Evolutionary conservation across 1,284 basidiomycete species (phyloP), one percentile per base, ranked within the genome.

Genomic region (Amylostereum areolatum): DNA sequence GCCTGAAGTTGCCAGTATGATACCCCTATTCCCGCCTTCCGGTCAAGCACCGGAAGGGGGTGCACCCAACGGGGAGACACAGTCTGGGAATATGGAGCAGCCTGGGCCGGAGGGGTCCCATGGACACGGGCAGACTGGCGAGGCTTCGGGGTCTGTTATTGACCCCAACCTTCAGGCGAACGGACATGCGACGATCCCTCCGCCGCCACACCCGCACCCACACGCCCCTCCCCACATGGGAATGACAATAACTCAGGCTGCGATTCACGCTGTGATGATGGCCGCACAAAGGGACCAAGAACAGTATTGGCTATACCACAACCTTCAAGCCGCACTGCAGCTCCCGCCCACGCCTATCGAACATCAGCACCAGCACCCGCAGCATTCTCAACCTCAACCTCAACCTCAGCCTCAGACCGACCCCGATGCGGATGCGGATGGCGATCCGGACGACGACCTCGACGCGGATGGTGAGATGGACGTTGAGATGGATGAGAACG

Each of bases 131-230:
- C 18, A 18, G 18, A 18, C 18, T 18, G 18, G 18, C 18, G 18
- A 18, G 18, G n/a, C 50, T 35, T 53, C 52, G 5, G 52, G 57
- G 24, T 53, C 62, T 34, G 64, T 66, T 42, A 72, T 74, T 33
- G 70, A 74, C 50, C 70, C 72, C 35, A 68, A 67, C 2, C 55
- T 75, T 7, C 58, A 64, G 11, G 46, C 44, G 33, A 48, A 51
- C 29, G 51, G 40, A 48, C 54, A 34, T 11, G 31, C 11, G 42
- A 18, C 18, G 29, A 30, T 18, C 18, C 18, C 18, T 18, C 18
- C 18, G 18, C 18, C 18, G 12, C 32, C 42, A 35, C 32, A 12
- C n/a, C 35, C 28, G 28, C 40, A 47, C 3, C 39, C 43, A 28
- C 52, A 54, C 5, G 50, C 45, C 6, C 50, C 49, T 11, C 46